Evolutionary conservation across 2,329 filamentous ascomycete genomes (phyloP), one percentile per base, ranked within the genome.

Genomic region (Hysterium pulicare): DNA sequence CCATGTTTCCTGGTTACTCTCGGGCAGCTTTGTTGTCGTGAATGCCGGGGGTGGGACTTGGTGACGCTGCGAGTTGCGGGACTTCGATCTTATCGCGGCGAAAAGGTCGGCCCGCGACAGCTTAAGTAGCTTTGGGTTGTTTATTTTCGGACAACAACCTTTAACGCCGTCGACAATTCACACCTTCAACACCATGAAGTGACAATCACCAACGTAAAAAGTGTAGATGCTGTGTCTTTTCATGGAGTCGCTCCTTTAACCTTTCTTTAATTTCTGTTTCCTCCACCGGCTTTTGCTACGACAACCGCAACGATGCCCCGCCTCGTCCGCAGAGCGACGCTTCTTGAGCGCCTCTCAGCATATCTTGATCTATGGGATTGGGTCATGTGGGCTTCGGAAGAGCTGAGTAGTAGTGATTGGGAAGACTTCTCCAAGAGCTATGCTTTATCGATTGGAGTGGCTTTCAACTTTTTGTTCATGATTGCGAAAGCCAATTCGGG

Each of bases 331-430:
- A 83, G 82, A 57, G 82, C 81, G 63, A 84, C 93, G 64, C 78
- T 95, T 54, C 64, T 71, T 22, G 86, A 97, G 76, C 87, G 91
- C 65, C 78, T 97, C 65, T 82, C 82, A 62, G 77, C 86, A 43
- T 82, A 82, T 66, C 73, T 96, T 45, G 91, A 97, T 61, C 89
- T 88, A 3, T 84, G 87, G 71, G 93, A 98, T 69, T 87, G 91
- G 59, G 71, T 93, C 41, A 81, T 98, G 15, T 95, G 89, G 86
- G 69, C 95, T 2, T 94, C 88, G 0, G 91, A 97, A 64, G 88
- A 95, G 69, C 78, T 98, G 46, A 90, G 96, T 63, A 89, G 89
- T 21, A 84, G 86, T 60, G 87, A 95, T 56, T 94, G 90, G 83
- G 87, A 96, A 54, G 88, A 91, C 16, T 72, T 80, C 47, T 73